These are phyloP conservation scores for Inosperma sp. DNA, from an alignment of 768 basidiomycete genomes.

Conservation along the genomic window DNA sequence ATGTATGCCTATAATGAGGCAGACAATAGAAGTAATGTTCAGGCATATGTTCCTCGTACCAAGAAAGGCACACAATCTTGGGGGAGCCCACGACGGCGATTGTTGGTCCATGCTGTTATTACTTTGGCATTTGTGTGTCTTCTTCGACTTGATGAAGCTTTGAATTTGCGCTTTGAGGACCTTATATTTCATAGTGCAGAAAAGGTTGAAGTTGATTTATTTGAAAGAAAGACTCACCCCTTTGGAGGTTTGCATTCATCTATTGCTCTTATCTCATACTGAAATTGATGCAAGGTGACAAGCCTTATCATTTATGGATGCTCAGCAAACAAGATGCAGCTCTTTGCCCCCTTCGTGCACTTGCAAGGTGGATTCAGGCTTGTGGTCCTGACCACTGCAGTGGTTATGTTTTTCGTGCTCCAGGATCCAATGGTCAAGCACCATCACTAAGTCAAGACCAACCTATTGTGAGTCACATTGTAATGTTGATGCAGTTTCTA, in stretches of 20 bases:
- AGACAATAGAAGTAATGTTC: background rate
- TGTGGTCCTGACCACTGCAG: constrained; percentile 11
- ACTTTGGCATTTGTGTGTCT: background rate
- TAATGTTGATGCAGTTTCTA: background rate
- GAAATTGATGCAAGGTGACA: constrained; percentile 4
- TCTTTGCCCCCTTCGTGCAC: constrained; percentile 31
- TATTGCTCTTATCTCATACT: background rate
- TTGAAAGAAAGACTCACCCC: constrained; percentile 6
- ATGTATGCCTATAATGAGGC: background rate
- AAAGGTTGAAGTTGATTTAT: background rate
- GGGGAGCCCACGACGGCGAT: background rate
- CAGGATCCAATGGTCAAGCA: constrained; percentile 25
- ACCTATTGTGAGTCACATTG: constrained; percentile 8
- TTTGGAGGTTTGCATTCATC: constrained; percentile 2
- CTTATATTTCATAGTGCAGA: background rate
- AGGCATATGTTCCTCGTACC: background rate
- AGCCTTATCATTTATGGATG: constrained; percentile 19
- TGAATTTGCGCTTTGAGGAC: background rate
- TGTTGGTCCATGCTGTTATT: background rate
- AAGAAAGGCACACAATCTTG: background rate
- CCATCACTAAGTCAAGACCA: constrained; percentile 1
- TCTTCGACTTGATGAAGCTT: background rate
- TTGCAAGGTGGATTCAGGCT: constrained; percentile 26
- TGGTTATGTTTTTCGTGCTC: constrained; percentile 32
- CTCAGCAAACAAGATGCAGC: constrained; percentile 24